A percentile compares a stretch with the other conserved stretches of the same genome.
Evolutionary conservation across 2,329 filamentous ascomycete species (phyloP).

Genomic region (Aspergillus fructus): DNA sequence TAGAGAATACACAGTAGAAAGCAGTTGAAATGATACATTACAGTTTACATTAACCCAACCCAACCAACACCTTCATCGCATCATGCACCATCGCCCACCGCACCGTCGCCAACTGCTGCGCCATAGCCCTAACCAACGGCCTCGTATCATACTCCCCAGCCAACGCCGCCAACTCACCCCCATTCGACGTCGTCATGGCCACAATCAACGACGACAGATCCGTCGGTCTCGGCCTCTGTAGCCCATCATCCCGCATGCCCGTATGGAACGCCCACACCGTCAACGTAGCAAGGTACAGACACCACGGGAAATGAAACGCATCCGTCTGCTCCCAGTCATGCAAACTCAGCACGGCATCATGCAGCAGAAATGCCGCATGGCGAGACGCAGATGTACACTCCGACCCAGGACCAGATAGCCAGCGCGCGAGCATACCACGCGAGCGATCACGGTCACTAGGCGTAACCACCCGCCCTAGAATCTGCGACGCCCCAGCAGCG

Average conservation of each 20-base stretch:
- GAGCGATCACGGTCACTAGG: constrained; percentile 49
- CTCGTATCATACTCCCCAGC: constrained; percentile 51
- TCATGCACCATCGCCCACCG: constrained; percentile 64
- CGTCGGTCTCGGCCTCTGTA: constrained; percentile 39
- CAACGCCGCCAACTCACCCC: constrained; percentile 35
- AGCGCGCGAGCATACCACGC: constrained; percentile 35
- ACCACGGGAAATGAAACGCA: constrained; percentile 63
- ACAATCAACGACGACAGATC: constrained; percentile 35
- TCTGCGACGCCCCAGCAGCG: constrained; percentile 59
- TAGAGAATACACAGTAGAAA: too few species aligned
- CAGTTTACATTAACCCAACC: not conserved
- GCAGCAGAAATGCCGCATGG: constrained; percentile 56
- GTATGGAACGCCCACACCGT: constrained; percentile 60
- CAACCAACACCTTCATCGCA: constrained; percentile 56
- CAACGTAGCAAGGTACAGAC: constrained; percentile 59
- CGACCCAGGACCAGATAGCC: constrained; percentile 18
- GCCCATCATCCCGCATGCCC: constrained; percentile 32
- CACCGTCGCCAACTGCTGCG: constrained; percentile 55
- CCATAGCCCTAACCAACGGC: constrained; percentile 57
- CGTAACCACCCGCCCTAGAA: constrained; percentile 56
- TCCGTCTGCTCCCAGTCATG: constrained; percentile 54
- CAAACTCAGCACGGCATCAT: constrained; percentile 50
- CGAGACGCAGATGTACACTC: constrained; percentile 28
- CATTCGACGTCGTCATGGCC: constrained; percentile 34
- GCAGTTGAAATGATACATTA: too few species aligned